Percentiles rank a stretch among this genome's conserved stretches.
phyloP scores from a whole-genome alignment of 352 stramenopile genomes.

The Elongisporangium undulatum region DNA sequence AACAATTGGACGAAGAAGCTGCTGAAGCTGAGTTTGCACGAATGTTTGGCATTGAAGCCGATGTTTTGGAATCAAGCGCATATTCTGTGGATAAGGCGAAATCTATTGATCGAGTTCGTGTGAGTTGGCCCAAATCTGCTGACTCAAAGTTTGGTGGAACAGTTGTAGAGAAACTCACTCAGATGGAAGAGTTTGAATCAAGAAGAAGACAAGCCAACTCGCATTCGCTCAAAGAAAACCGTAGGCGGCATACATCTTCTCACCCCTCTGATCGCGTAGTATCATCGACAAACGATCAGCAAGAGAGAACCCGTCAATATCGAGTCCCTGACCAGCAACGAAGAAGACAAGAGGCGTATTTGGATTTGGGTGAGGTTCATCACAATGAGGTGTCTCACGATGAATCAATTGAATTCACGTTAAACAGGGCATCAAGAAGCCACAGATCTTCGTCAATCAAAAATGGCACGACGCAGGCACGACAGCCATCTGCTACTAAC shows the following conservation, averaged over 20 bases:
- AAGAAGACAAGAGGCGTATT: background rate
- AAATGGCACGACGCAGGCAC: background rate
- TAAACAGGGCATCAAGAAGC: background rate
- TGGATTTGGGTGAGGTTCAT: background rate
- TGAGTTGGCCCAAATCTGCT: background rate
- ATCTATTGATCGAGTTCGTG: background rate
- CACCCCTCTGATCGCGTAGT: background rate
- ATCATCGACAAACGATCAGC: background rate
- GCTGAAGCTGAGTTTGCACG: slow-evolving; percentile 24
- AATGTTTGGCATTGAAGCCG: slow-evolving; percentile 38
- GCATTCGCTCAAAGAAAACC: background rate
- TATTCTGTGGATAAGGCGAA: slow-evolving; percentile 15
- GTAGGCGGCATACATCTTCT: background rate
- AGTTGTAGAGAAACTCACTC: background rate
- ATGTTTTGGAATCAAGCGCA: slow-evolving; percentile 25
- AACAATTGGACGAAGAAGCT: slow-evolving; percentile 6
- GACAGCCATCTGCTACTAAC: background rate
- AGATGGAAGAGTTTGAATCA: background rate
- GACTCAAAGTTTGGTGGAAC: background rate
- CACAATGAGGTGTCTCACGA: background rate
- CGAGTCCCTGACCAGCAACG: background rate
- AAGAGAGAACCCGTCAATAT: background rate
- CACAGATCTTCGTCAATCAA: background rate
- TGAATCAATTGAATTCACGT: background rate
- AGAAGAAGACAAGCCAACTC: background rate